phyloP scores from a whole-genome alignment of 768 basidiomycete species.

The Pleurotus djamor region DNA sequence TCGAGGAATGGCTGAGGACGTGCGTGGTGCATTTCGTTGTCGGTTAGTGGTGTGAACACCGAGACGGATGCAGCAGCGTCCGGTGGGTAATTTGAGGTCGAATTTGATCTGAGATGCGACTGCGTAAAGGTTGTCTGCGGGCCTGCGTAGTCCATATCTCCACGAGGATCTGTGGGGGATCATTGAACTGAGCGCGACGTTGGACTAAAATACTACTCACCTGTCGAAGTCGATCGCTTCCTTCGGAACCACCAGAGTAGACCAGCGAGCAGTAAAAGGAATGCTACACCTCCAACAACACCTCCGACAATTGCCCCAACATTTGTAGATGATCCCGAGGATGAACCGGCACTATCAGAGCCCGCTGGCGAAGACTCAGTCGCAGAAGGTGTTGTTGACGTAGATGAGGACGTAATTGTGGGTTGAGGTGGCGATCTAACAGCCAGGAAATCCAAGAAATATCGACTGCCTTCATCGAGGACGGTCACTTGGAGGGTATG shows the following conservation, averaged over 20 bases:
- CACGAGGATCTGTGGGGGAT: neutral
- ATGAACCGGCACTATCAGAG: neutral
- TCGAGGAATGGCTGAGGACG: neutral
- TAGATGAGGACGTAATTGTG: neutral
- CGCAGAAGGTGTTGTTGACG: neutral
- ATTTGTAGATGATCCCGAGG: neutral
- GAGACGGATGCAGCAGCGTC: neutral
- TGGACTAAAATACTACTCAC: neutral
- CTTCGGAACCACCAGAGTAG: neutral
- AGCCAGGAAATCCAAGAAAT: neutral
- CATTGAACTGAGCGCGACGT: neutral
- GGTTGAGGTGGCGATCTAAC: neutral
- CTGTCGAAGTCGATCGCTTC: neutral
- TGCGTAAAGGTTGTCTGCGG: neutral
- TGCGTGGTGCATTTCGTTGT: neutral
- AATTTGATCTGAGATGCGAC: neutral
- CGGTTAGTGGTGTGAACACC: neutral
- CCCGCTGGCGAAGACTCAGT: neutral
- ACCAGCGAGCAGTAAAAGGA: neutral
- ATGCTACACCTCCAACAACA: neutral
- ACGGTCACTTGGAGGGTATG: neutral
- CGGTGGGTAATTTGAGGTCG: neutral
- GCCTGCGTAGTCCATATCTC: neutral
- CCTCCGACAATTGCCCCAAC: slow-evolving; percentile 1
- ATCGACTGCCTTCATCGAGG: neutral